A percentile compares a stretch with the other conserved stretches of the same genome.
Conservation (phyloP, 2,329 filamentous ascomycete species). For the Onygena corvina region DNA sequence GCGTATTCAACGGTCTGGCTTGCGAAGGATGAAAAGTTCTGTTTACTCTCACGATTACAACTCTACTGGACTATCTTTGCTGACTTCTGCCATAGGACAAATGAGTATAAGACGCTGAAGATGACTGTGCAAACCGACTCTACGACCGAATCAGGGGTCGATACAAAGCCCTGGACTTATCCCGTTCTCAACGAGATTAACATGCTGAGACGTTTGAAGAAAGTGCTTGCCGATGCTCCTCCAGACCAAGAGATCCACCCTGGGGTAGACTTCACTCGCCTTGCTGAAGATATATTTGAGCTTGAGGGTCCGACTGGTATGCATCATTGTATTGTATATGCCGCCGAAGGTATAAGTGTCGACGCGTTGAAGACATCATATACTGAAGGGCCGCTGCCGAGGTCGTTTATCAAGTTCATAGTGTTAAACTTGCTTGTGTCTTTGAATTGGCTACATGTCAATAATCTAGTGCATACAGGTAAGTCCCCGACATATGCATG, state of each 20-base stretch:
- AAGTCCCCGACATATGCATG: background rate
- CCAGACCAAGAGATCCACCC: slow-evolving; percentile 16
- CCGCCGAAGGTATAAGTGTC: slow-evolving; percentile 20
- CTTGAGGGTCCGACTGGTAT: slow-evolving; percentile 11
- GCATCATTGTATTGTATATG: slow-evolving; percentile 21
- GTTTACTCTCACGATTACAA: background rate
- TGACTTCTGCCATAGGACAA: slow-evolving; percentile 6
- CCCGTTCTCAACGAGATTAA: slow-evolving; percentile 19
- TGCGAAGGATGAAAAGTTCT: slow-evolving; percentile 15
- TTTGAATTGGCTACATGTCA: slow-evolving; percentile 16
- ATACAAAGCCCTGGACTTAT: background rate
- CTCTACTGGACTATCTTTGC: background rate
- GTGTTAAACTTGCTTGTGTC: slow-evolving; percentile 16
- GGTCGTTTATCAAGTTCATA: slow-evolving; percentile 15
- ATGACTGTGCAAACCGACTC: slow-evolving; percentile 15
- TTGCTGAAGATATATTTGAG: slow-evolving; percentile 20
- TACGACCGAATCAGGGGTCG: slow-evolving; percentile 10
- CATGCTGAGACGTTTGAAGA: slow-evolving; percentile 16
- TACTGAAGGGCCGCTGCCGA: slow-evolving; percentile 17
- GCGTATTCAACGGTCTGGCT: slow-evolving; percentile 22
- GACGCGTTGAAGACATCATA: slow-evolving; percentile 18
- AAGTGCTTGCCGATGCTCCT: slow-evolving; percentile 14
- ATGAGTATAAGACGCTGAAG: slow-evolving; percentile 18
- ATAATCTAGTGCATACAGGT: slow-evolving; percentile 18
- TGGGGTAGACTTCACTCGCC: slow-evolving; percentile 17